These are phyloP conservation scores for Guyanaporus albipodus DNA, from an alignment of 768 basidiomycete species.

Conservation along the genomic window DNA sequence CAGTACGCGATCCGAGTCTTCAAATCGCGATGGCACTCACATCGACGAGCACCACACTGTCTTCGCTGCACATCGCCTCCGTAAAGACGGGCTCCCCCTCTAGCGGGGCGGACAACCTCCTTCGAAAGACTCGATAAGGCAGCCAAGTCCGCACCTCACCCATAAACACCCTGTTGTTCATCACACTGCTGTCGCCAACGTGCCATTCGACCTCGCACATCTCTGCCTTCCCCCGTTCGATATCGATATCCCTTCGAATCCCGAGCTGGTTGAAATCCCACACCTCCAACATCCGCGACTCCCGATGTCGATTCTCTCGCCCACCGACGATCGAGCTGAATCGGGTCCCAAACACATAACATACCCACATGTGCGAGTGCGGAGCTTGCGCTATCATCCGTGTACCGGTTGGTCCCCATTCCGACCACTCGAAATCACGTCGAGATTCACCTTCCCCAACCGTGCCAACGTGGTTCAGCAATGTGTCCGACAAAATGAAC, in stretches of 20 bases:
- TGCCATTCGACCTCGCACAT: slow-evolving; percentile 19
- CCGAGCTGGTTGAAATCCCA: slow-evolving; percentile 52
- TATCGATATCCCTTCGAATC: slow-evolving; percentile 26
- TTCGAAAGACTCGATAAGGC: slow-evolving; percentile 41
- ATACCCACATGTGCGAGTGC: slow-evolving; percentile 50
- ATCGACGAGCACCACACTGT: slow-evolving; percentile 50
- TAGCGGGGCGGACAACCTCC: slow-evolving; percentile 14
- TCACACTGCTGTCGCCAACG: slow-evolving; percentile 25
- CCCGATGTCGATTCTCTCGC: slow-evolving; percentile 8
- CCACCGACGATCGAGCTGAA: slow-evolving; percentile 32
- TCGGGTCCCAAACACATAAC: slow-evolving; percentile 51
- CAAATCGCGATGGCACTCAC: slow-evolving; percentile 19
- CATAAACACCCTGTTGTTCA: slow-evolving; percentile 36
- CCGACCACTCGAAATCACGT: slow-evolving; percentile 40
- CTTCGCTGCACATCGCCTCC: slow-evolving; percentile 53
- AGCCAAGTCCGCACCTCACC: slow-evolving; percentile 41
- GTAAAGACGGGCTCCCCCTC: slow-evolving; percentile 13
- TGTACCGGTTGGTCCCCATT: slow-evolving; percentile 49
- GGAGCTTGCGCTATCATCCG: slow-evolving; percentile 39
- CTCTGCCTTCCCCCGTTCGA: slow-evolving; percentile 1
- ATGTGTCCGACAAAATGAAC: slow-evolving; percentile 40
- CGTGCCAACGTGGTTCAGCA: slow-evolving; percentile 27
- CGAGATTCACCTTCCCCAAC: slow-evolving; percentile 13
- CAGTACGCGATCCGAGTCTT: neutral
- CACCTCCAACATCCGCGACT: slow-evolving; percentile 31